phyloP scores from a whole-genome alignment of 352 stramenopile genomes.

The Pythium chondricola region DNA sequence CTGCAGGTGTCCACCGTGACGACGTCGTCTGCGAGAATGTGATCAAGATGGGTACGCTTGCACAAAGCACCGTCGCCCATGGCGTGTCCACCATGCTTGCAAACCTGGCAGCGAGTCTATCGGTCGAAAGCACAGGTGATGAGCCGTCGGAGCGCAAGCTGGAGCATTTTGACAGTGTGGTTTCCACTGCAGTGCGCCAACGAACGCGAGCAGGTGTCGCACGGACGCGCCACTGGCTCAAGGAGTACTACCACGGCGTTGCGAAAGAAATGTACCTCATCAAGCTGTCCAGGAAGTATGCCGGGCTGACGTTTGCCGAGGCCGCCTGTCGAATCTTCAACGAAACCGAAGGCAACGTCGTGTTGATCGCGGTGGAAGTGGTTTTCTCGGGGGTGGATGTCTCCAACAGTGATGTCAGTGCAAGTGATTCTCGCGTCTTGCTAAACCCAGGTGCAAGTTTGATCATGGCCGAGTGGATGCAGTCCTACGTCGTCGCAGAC shows the following conservation, averaged over 20 bases:
- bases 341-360: constrained; percentile 55
- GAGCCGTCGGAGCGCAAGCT: constrained; percentile 5
- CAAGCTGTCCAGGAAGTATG: constrained; percentile 70
- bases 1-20: constrained; percentile 64
- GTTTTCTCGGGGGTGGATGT: constrained; percentile 32
- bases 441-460: constrained; percentile 72
- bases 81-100: constrained; percentile 81
- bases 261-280: constrained; percentile 85
- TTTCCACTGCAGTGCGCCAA: constrained; percentile 2
- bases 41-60: constrained; percentile 85
- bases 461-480: constrained; percentile 69
- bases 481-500: constrained; percentile 84
- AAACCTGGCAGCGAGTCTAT: constrained; percentile 78
- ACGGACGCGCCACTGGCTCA: constrained; percentile 32
- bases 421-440: constrained; percentile 56
- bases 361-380: constrained; percentile 79
- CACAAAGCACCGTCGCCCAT: constrained; percentile 65
- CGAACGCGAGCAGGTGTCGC: neutral
- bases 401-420: neutral
- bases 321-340: constrained; percentile 52
- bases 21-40: constrained; percentile 86
- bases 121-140: constrained; percentile 29
- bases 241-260: constrained; percentile 74
- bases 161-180: constrained; percentile 2
- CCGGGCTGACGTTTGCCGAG: constrained; percentile 61